Percentiles rank a stretch among this genome's conserved stretches.
These are phyloP conservation scores for Carex pumila DNA, from an alignment of 176 grass and related monocot genomes.

Conservation along the genomic window DNA sequence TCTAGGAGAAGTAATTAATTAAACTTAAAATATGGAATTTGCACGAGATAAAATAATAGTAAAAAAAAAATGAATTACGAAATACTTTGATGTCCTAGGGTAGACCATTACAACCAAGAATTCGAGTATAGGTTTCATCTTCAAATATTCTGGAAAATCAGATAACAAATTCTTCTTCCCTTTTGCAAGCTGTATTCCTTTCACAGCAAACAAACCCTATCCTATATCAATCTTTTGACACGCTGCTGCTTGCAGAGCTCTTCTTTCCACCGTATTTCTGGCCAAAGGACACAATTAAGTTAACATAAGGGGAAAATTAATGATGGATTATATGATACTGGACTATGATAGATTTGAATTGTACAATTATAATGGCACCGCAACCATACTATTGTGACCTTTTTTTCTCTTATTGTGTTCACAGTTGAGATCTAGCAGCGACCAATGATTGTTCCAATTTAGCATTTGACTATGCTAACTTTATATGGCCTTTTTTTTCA, in stretches of 20 bases:
- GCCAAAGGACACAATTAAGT: slow-evolving; percentile 17
- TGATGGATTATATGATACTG: neutral
- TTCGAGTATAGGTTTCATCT: slow-evolving; percentile 1
- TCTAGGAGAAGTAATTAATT: neutral
- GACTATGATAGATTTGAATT: neutral
- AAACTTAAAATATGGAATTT: slow-evolving; percentile 4
- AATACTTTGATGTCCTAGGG: slow-evolving; percentile 21
- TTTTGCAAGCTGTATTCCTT: slow-evolving; percentile 7
- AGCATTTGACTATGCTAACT: neutral
- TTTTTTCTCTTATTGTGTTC: too few species aligned
- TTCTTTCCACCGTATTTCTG: slow-evolving; percentile 69
- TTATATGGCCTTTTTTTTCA: neutral
- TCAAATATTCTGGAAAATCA: slow-evolving; percentile 21
- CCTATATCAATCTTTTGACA: slow-evolving; percentile 51
- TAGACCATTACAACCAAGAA: slow-evolving; percentile 15
- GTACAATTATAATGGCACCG: neutral
- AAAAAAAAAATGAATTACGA: slow-evolving; percentile 19
- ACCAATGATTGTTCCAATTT: neutral
- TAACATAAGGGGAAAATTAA: neutral
- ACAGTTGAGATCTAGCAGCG: neutral
- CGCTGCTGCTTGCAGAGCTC: slow-evolving; percentile 25
- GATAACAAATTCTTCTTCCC: slow-evolving; percentile 19
- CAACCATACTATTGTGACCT: too few species aligned
- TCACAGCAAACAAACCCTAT: slow-evolving; percentile 2
- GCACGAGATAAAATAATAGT: slow-evolving; percentile 4